A percentile compares a stretch with the other conserved stretches of the same genome.
These are phyloP conservation scores for Chlamydomonas reinhardtii DNA, from an alignment of 163 green algal genomes.

Conservation along the genomic window DNA sequence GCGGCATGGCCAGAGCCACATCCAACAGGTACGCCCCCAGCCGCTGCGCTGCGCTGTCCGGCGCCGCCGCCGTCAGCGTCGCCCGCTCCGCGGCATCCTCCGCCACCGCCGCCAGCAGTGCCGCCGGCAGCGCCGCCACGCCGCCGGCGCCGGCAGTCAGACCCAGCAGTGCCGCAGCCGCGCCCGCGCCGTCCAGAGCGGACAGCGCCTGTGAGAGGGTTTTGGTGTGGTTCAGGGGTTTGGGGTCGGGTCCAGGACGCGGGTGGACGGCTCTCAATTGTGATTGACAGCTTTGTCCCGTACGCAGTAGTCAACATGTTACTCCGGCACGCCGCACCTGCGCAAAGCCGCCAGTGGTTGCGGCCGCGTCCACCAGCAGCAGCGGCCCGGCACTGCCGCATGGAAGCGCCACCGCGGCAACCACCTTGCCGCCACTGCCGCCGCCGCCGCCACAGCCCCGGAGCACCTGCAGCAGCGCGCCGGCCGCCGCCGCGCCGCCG, in stretches of 20 bases:
- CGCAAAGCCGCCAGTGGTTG: background rate
- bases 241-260: too few relatives aligned
- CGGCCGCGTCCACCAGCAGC: slow-evolving; percentile 13
- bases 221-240: background rate
- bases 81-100: background rate
- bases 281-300: too few relatives aligned
- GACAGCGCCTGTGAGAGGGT: background rate
- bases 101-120: slow-evolving; percentile 21
- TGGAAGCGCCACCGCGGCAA: background rate
- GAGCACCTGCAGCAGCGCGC: too few relatives aligned
- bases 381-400: background rate
- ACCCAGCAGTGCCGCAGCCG: slow-evolving; percentile 9
- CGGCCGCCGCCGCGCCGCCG: too few relatives aligned
- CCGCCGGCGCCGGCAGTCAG: background rate
- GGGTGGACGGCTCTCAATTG: too few relatives aligned
- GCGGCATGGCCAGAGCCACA: slow-evolving; percentile 10
- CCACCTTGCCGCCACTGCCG: background rate
- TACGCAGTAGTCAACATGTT: too few relatives aligned
- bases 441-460: too few relatives aligned
- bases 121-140: slow-evolving; percentile 10
- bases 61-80: background rate
- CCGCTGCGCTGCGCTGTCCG: background rate
- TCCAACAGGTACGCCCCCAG: slow-evolving; percentile 4
- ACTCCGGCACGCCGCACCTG: slow-evolving; percentile 20
- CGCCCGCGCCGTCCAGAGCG: background rate